Percentiles rank a stretch among this genome's conserved stretches.
These are phyloP conservation scores for Tricholoma sp. DNA, from an alignment of 768 basidiomycete genomes.

Conservation along the genomic window DNA sequence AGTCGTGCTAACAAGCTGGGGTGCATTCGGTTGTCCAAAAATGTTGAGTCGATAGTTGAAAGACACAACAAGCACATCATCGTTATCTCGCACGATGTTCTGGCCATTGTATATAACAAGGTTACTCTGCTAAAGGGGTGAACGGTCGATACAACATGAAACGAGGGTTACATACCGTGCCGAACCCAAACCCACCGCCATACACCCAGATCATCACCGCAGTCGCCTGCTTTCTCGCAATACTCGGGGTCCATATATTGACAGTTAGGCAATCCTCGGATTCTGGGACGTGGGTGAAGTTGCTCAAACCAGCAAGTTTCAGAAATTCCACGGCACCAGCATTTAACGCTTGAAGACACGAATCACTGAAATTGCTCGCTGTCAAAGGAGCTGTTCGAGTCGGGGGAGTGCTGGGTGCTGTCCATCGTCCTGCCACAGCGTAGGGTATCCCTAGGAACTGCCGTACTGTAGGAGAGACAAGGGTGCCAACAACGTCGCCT, in stretches of 20 bases:
- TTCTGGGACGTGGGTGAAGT: slow-evolving; percentile 23
- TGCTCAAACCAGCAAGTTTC: slow-evolving; percentile 16
- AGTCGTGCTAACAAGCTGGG: slow-evolving; percentile 24
- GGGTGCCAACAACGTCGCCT: slow-evolving; percentile 26
- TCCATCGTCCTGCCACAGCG: slow-evolving; percentile 29
- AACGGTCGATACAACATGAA: neutral
- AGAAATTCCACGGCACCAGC: slow-evolving; percentile 20
- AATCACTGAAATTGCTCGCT: slow-evolving; percentile 26
- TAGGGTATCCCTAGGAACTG: slow-evolving; percentile 34
- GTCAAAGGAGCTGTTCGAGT: slow-evolving; percentile 16
- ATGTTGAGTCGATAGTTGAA: slow-evolving; percentile 37
- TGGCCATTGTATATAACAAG: slow-evolving; percentile 25
- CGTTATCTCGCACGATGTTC: slow-evolving; percentile 29
- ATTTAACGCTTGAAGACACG: slow-evolving; percentile 25
- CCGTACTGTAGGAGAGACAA: slow-evolving; percentile 23
- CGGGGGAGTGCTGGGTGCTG: slow-evolving; percentile 23
- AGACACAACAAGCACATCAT: slow-evolving; percentile 31
- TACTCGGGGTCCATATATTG: slow-evolving; percentile 35
- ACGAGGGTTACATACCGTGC: slow-evolving; percentile 21
- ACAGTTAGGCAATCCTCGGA: slow-evolving; percentile 33
- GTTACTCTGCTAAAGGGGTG: slow-evolving; percentile 21
- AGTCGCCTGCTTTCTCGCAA: slow-evolving; percentile 25
- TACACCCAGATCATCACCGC: slow-evolving; percentile 36
- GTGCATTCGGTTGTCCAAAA: slow-evolving; percentile 35
- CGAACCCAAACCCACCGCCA: slow-evolving; percentile 34